phyloP scores from a whole-genome alignment of 2,329 filamentous ascomycete genomes.

The Alternaria sp. region DNA sequence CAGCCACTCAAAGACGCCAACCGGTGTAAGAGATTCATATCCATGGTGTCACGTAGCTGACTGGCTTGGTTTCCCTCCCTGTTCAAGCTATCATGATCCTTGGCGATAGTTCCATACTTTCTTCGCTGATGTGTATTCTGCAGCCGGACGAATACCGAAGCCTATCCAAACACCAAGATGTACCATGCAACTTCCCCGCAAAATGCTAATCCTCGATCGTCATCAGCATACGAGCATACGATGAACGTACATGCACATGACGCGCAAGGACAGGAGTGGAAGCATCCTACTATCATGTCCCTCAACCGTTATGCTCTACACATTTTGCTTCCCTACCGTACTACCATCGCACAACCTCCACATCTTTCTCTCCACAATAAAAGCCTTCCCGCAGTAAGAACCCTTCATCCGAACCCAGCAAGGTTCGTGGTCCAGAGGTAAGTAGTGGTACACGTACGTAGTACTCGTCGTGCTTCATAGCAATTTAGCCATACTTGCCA shows the following conservation, averaged over 20 bases:
- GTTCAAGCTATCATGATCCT: background rate
- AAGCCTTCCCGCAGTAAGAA: background rate
- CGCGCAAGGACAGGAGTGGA: background rate
- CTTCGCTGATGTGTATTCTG: slow-evolving; percentile 7
- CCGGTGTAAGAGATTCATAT: slow-evolving; percentile 18
- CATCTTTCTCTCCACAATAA: background rate
- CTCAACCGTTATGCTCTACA: background rate
- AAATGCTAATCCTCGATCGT: slow-evolving; percentile 13
- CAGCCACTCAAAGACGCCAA: slow-evolving; percentile 7
- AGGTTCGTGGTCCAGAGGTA: background rate
- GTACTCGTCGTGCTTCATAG: background rate
- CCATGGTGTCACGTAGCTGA: slow-evolving; percentile 5
- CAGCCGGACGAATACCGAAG: slow-evolving; percentile 11
- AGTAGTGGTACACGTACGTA: background rate
- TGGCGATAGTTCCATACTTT: slow-evolving; percentile 5
- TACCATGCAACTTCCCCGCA: slow-evolving; percentile 13
- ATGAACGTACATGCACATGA: slow-evolving; percentile 10
- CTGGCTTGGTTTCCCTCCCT: slow-evolving; percentile 1
- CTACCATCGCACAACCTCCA: background rate
- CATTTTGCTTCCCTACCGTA: background rate
- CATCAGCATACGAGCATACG: background rate
- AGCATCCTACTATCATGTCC: background rate
- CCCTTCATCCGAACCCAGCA: slow-evolving; percentile 6
- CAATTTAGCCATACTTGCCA: slow-evolving; percentile 1
- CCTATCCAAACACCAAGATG: slow-evolving; percentile 3